Evolutionary conservation across 768 basidiomycete species (phyloP).

Genomic region (Rhizopogon vulgaris): DNA sequence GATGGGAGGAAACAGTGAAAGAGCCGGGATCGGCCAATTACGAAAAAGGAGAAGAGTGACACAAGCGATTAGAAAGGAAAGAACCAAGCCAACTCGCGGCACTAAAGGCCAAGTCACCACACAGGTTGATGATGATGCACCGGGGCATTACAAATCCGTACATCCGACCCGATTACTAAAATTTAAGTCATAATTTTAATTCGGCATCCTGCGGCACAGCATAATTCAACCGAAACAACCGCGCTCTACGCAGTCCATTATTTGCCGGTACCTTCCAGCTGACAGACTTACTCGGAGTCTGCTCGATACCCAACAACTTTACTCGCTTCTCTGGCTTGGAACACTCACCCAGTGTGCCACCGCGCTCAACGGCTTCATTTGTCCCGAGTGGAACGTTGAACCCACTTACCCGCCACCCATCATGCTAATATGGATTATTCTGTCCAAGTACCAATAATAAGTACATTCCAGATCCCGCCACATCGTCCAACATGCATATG

Average conservation of each 20-base stretch:
- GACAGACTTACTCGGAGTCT: background rate
- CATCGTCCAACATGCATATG: background rate
- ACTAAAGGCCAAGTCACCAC: constrained; percentile 15
- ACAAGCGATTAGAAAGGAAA: constrained; percentile 22
- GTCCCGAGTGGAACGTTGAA: no score
- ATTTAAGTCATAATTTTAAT: no score
- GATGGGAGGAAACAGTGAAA: constrained; percentile 12
- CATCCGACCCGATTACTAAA: constrained; percentile 1
- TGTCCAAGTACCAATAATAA: constrained; percentile 1
- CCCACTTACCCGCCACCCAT: background rate
- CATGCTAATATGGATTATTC: background rate
- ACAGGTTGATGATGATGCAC: constrained; percentile 6
- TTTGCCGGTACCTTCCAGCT: background rate
- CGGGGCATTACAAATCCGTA: background rate
- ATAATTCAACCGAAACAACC: background rate
- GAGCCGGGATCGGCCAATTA: constrained; percentile 30
- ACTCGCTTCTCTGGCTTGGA: no score
- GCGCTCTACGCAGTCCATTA: background rate
- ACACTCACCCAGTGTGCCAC: no score
- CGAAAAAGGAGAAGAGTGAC: constrained; percentile 22
- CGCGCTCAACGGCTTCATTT: no score
- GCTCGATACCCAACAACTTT: no score
- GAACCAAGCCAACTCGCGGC: background rate
- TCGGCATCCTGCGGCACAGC: constrained; percentile 6
- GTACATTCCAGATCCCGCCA: background rate